Conservation (phyloP, 805 yeast species). For the Candida morakotiae region DNA sequence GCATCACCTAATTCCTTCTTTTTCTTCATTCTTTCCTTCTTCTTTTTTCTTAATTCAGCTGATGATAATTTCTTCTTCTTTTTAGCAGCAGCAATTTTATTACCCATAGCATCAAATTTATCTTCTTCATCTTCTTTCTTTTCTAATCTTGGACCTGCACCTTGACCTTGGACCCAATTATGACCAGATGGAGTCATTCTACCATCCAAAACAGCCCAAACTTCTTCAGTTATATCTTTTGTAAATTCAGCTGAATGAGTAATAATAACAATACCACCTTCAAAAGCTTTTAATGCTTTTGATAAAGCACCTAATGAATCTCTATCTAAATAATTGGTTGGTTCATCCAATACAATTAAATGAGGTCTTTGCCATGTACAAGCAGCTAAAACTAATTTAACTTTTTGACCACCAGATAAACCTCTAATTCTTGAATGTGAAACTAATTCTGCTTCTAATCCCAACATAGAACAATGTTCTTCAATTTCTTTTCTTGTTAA, state of each 20-base stretch:
- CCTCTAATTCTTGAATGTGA: constrained; percentile 99
- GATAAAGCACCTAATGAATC: constrained; percentile 99
- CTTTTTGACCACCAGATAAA: constrained; percentile 99
- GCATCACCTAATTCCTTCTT: constrained; percentile 99
- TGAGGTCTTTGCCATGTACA: constrained; percentile 99
- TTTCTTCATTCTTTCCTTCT: constrained; percentile 99
- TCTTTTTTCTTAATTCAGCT: constrained; percentile 99
- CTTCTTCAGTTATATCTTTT: constrained; percentile 98
- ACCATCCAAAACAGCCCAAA: constrained; percentile 99
- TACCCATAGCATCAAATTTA: constrained; percentile 99
- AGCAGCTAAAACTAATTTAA: constrained; percentile 98
- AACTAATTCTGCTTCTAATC: constrained; percentile 98
- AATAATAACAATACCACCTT: constrained; percentile 99
- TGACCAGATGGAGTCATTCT: constrained; percentile 99
- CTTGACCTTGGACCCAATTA: constrained; percentile 99
- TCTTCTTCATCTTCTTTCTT: constrained; percentile 97
- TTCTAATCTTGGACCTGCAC: constrained; percentile 99
- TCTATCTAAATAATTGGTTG: constrained; percentile 98
- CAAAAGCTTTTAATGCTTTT: constrained; percentile 97
- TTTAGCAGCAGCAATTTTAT: constrained; percentile 95
- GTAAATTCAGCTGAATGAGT: constrained; percentile 99
- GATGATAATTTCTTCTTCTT: constrained; percentile 97
- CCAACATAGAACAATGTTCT: constrained; percentile 97
- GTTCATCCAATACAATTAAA: constrained; percentile 98
- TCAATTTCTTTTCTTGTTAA: constrained; percentile 99